Conservation (phyloP, 1,139 yeast genomes). For the Taphrina wiesneri region DNA sequence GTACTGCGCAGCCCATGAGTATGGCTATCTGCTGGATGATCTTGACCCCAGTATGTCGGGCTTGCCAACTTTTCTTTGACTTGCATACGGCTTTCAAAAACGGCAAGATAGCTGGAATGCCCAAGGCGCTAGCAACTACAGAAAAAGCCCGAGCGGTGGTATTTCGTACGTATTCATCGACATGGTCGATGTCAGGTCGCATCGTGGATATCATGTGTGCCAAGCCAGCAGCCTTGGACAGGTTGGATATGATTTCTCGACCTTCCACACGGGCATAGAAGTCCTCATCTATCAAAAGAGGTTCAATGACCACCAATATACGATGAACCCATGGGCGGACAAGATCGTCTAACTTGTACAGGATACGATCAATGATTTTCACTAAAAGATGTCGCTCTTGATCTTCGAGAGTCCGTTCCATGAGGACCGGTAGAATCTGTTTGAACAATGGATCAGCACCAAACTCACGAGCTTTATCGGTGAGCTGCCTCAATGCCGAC, state of each 20-base stretch:
- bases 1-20: conserved; percentile 67
- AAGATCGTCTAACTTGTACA: conserved; percentile 63
- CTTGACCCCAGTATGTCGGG: conserved; percentile 83
- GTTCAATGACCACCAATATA: conserved; percentile 72
- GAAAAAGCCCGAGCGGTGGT: conserved; percentile 80
- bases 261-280: conserved; percentile 72
- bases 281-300: conserved; percentile 79
- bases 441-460: conserved; percentile 73
- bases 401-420: conserved; percentile 73
- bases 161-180: conserved; percentile 79
- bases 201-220: conserved; percentile 73
- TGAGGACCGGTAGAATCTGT: conserved; percentile 68
- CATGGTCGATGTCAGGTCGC: conserved; percentile 79
- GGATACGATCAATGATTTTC: conserved; percentile 69
- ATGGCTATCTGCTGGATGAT: conserved; percentile 74
- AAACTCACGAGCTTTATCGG: conserved; percentile 62
- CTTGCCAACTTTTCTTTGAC: conserved; percentile 79
- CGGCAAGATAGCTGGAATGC: conserved; percentile 70
- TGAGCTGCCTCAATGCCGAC: conserved; percentile 65
- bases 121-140: conserved; percentile 77
- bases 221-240: conserved; percentile 80
- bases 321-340: conserved; percentile 74
- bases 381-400: conserved; percentile 82
- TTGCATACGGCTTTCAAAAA: conserved; percentile 78
- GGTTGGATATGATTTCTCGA: conserved; percentile 69